Percentiles rank a stretch among this genome's conserved stretches.
phyloP scores from a whole-genome alignment of 208 protist species.

The Trypanosomatidae sp. region DNA sequence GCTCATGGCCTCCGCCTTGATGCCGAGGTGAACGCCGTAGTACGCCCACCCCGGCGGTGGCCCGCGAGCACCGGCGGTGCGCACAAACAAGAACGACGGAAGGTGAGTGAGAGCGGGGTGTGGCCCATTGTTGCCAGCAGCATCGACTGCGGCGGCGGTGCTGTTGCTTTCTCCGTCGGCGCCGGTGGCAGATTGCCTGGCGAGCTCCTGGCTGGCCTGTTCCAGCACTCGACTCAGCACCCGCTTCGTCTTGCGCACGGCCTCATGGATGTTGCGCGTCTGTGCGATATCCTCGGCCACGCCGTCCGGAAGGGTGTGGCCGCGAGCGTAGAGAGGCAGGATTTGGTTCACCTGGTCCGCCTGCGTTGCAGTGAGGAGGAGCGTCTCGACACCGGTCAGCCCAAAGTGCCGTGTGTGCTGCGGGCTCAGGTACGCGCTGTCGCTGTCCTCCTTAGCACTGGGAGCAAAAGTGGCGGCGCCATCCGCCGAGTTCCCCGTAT shows the following conservation, averaged over 20 bases:
- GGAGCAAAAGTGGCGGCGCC: not conserved
- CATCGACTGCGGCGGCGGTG: not conserved
- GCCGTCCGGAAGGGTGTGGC: slow-evolving; percentile 44
- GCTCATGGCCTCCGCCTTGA: slow-evolving; percentile 52
- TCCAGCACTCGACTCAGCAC: slow-evolving; percentile 6
- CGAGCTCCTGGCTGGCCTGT: slow-evolving; percentile 14
- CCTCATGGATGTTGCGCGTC: slow-evolving; percentile 60
- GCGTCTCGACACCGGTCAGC: slow-evolving; percentile 50
- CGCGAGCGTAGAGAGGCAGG: slow-evolving; percentile 56
- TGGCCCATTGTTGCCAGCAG: not conserved
- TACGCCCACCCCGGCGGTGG: slow-evolving; percentile 66
- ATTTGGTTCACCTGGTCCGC: slow-evolving; percentile 58
- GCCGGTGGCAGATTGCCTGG: not conserved
- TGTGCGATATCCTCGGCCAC: slow-evolving; percentile 46
- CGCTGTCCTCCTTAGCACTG: not conserved
- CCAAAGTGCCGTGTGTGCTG: slow-evolving; percentile 43
- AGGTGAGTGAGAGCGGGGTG: slow-evolving; percentile 51
- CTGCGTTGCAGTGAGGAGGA: slow-evolving; percentile 56
- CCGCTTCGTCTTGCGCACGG: slow-evolving; percentile 46
- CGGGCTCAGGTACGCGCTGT: slow-evolving; percentile 15
- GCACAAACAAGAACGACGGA: slow-evolving; percentile 68
- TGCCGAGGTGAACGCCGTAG: slow-evolving; percentile 63
- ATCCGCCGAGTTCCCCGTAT: not conserved
- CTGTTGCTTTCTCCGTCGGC: slow-evolving; percentile 6
- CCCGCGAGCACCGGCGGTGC: slow-evolving; percentile 37